Conservation (phyloP, 768 basidiomycete species). For the Tricholoma hemisulphureum region DNA sequence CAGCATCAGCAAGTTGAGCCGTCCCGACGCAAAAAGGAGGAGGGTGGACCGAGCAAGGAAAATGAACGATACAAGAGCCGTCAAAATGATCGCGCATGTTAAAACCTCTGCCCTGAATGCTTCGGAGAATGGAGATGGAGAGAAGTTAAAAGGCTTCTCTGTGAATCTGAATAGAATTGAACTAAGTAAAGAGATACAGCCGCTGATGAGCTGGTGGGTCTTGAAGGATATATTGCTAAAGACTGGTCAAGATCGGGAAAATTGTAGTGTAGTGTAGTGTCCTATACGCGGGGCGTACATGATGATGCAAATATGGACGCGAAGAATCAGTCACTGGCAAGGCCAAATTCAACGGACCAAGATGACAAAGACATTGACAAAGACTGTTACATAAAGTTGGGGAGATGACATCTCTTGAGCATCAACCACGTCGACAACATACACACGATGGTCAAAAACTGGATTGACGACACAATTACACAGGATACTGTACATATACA, state of each 20-base stretch:
- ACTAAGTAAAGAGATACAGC: not conserved
- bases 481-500: conserved; percentile 2
- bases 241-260: not conserved
- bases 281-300: too few relatives aligned
- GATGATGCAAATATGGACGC: too few relatives aligned
- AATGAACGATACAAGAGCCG: not conserved
- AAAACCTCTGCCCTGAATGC: not conserved
- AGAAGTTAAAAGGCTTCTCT: conserved; percentile 1
- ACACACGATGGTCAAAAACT: not conserved
- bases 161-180: conserved; percentile 2
- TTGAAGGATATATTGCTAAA: conserved; percentile 10
- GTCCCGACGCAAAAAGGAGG: conserved; percentile 3
- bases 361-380: conserved; percentile 45
- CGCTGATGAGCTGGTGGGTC: conserved; percentile 12
- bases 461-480: not conserved
- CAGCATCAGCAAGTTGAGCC: not conserved
- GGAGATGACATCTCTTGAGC: conserved; percentile 23
- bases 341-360: not conserved
- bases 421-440: conserved; percentile 25
- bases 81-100: not conserved
- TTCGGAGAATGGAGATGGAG: not conserved
- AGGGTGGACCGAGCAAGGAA: not conserved
- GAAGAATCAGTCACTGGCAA: too few relatives aligned
- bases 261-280: not conserved
- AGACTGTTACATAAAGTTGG: conserved; percentile 34